Base-by-base conservation (phyloP, 257 asterid genomes). In the Paraleonurus japonicus region DNA sequence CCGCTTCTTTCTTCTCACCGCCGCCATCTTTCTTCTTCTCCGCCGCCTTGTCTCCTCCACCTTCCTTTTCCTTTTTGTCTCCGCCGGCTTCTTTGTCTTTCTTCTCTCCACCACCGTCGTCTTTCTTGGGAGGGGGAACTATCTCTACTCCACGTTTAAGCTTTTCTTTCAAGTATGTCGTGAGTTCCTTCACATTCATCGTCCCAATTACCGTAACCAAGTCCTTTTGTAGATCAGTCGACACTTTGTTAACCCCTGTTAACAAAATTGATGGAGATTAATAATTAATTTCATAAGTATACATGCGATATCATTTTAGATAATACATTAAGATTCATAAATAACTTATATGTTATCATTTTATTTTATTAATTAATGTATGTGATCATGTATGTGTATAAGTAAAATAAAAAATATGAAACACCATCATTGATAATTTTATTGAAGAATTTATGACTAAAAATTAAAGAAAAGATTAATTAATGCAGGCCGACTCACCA, bases 131-230 rank as follows among this genome's bases (percentile, higher is more conserved):
- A 16, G 89, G 86, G 20, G 89, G 84, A 5, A 88, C 76, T 12
- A 91, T n/a, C 23, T 91, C 98, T 2, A 94, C 76, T 1, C 50
- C 13, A 60, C 82, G 68, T 73, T 80, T 92, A 5, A 89, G 77
- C 73, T 91, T 94, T 45, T 88, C 95, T 73, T 88, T 85, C 79
- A 94, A 82, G 69, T 81, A 86, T 0, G 87, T 53, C 0, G 78
- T 68, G 24, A 94, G 86, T 30, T 91, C 96, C 73, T 86, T 91
- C 17, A 75, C 78, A 61, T 89, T 85, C 99, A 91, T 89, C 2
- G 89, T 85, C 22, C 99, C 99, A 4, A 69, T 86, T 1, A 86
- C 89, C 9, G 88, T 81, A 70, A 94, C 92, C 81, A 89, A 74
- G 72, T 89, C 98, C 74, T 89, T 91, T 28, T 75, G 62, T 2